A percentile compares a stretch with the other conserved stretches of the same genome.
Evolutionary conservation across 176 grass and related monocot species (phyloP).

Genomic region (Secale cereale): DNA sequence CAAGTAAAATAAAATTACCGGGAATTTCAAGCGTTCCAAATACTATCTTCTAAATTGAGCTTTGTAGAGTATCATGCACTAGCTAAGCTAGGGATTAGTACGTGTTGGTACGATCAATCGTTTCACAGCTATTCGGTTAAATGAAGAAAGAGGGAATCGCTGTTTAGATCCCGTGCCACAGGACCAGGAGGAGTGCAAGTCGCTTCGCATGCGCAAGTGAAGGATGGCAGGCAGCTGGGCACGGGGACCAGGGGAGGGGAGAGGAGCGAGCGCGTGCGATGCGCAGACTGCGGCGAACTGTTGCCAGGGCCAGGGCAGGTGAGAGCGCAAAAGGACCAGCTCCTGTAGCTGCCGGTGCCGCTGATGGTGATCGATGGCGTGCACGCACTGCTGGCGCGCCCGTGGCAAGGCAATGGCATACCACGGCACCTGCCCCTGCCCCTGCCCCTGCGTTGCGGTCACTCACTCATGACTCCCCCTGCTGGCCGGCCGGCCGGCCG

Average conservation of each 20-base stretch:
- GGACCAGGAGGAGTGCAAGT: not conserved
- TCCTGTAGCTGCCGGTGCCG: not conserved
- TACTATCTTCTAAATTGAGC: too few relatives aligned
- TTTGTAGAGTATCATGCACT: too few relatives aligned
- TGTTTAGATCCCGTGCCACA: not conserved
- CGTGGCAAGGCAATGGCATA: not conserved
- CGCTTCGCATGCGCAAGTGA: not conserved
- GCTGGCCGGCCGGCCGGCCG: not conserved
- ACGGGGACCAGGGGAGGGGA: constrained; percentile 2
- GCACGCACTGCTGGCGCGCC: not conserved
- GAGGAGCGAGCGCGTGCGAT: not conserved
- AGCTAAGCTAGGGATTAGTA: too few relatives aligned
- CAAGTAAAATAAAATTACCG: not conserved
- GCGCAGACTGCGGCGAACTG: constrained; percentile 1
- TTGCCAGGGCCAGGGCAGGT: not conserved
- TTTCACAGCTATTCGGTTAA: too few relatives aligned
- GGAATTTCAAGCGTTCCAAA: too few relatives aligned
- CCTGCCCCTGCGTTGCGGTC: not conserved
- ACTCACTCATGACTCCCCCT: not conserved
- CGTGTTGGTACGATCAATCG: too few relatives aligned
- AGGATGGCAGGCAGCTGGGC: not conserved
- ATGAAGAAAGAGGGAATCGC: too few relatives aligned
- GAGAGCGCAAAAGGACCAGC: constrained; percentile 21
- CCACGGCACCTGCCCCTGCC: constrained; percentile 21
- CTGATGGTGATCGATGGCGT: not conserved